Evolutionary conservation across 345 rosid genomes (phyloP).

Genomic region (Rhodamnia argentea): DNA sequence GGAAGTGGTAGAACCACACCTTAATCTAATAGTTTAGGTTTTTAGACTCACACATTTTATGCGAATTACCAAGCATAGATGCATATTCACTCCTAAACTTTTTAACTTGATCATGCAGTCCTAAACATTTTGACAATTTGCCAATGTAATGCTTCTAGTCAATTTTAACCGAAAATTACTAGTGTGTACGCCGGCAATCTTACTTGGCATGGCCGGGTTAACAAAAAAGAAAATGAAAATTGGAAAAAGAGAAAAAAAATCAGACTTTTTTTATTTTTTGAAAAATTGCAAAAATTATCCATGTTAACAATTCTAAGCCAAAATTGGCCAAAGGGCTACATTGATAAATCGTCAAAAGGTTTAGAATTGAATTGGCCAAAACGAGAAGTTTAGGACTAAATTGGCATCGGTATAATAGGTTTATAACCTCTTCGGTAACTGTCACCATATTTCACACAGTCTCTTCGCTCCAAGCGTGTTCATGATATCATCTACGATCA

Average conservation of each 20-base stretch:
- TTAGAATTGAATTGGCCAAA: neutral
- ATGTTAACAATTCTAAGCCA: rapidly evolving
- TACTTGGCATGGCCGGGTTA: neutral
- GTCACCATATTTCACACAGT: rapidly evolving
- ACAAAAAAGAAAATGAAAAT: neutral
- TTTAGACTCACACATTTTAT: neutral
- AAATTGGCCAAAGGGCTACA: neutral
- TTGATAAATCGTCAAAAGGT: neutral
- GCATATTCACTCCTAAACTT: rapidly evolving
- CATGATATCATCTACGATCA: neutral
- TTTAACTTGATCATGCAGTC: neutral
- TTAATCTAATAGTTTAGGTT: neutral
- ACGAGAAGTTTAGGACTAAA: rapidly evolving
- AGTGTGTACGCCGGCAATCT: rapidly evolving
- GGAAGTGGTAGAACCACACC: neutral
- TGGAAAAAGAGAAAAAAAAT: neutral
- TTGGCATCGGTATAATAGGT: rapidly evolving
- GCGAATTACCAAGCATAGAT: neutral
- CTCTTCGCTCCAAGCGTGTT: neutral
- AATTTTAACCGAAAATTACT: rapidly evolving
- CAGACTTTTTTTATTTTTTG: neutral
- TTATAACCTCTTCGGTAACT: rapidly evolving
- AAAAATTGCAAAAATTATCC: neutral
- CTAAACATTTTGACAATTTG: neutral
- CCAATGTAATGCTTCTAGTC: rapidly evolving